Conservation (phyloP, 2,329 filamentous ascomycete species). For the Xylaria sp. region DNA sequence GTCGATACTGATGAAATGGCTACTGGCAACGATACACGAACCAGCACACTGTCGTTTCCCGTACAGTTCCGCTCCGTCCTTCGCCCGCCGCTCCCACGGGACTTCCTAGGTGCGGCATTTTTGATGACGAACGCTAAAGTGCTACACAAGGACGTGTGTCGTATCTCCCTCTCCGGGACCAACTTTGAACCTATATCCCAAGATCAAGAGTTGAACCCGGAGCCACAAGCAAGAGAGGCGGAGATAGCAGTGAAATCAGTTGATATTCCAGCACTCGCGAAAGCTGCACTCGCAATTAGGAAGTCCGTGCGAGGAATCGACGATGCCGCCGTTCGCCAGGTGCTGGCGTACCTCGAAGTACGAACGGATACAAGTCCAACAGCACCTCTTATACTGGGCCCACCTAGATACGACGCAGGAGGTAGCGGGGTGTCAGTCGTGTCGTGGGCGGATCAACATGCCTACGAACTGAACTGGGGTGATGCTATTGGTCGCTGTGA, state of each 20-base stretch:
- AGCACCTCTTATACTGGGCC: slow-evolving; percentile 18
- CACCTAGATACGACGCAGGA: slow-evolving; percentile 3
- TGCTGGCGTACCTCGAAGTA: slow-evolving; percentile 36
- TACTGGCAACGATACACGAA: neutral
- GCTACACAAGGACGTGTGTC: slow-evolving; percentile 29
- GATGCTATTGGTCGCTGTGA: slow-evolving; percentile 41
- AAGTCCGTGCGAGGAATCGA: slow-evolving; percentile 35
- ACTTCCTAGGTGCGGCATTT: slow-evolving; percentile 47
- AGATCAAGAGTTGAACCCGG: neutral
- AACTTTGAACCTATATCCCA: neutral
- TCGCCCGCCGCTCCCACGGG: slow-evolving; percentile 36
- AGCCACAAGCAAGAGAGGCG: neutral
- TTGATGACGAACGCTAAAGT: slow-evolving; percentile 40
- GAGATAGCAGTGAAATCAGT: neutral
- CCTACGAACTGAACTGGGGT: slow-evolving; percentile 46
- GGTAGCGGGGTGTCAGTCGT: slow-evolving; percentile 43
- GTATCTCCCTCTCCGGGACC: slow-evolving; percentile 4
- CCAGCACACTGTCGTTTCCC: slow-evolving; percentile 42
- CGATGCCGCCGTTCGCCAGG: slow-evolving; percentile 34
- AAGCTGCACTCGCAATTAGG: slow-evolving; percentile 39
- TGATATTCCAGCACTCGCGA: slow-evolving; percentile 30
- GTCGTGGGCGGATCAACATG: slow-evolving; percentile 47
- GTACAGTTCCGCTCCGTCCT: slow-evolving; percentile 44
- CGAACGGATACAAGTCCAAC: slow-evolving; percentile 16
- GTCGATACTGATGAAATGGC: neutral